phyloP scores from a whole-genome alignment of 2,329 filamentous ascomycete species.

The Penicillium sp. region DNA sequence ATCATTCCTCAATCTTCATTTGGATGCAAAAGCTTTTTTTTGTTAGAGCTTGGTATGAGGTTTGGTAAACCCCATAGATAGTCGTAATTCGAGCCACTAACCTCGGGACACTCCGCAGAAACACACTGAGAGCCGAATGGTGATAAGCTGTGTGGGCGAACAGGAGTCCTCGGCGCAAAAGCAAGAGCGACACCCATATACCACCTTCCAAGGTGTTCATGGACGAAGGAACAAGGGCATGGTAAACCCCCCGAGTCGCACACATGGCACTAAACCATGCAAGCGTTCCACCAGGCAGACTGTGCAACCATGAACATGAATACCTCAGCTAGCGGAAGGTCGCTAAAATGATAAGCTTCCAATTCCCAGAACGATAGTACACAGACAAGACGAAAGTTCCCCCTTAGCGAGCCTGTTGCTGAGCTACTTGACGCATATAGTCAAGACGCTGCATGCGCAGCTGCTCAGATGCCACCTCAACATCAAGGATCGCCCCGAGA shows the following conservation, averaged over 20 bases:
- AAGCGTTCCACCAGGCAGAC: conserved; percentile 2
- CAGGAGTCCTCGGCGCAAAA: not conserved
- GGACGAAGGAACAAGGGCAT: not conserved
- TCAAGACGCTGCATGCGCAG: conserved; percentile 66
- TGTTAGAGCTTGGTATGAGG: not conserved
- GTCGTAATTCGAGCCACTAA: not conserved
- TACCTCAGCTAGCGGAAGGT: not conserved
- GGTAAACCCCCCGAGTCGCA: not conserved
- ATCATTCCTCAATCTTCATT: not conserved
- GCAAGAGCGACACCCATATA: not conserved
- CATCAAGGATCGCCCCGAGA: conserved; percentile 77
- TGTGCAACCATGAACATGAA: not conserved
- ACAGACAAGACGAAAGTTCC: not conserved
- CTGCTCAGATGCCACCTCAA: conserved; percentile 76
- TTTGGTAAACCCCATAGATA: not conserved
- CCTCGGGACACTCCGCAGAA: not conserved
- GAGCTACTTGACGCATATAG: conserved; percentile 48
- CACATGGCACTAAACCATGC: not conserved
- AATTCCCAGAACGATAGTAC: not conserved
- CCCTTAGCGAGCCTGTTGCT: conserved; percentile 31
- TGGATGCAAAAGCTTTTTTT: not conserved
- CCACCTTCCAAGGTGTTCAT: not conserved
- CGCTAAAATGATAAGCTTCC: not conserved
- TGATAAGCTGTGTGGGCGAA: not conserved
- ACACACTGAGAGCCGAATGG: not conserved